Evolutionary conservation across 352 stramenopile species (phyloP), one percentile per base, ranked within the genome.

Genomic region (Globisporangium apiculatum): DNA sequence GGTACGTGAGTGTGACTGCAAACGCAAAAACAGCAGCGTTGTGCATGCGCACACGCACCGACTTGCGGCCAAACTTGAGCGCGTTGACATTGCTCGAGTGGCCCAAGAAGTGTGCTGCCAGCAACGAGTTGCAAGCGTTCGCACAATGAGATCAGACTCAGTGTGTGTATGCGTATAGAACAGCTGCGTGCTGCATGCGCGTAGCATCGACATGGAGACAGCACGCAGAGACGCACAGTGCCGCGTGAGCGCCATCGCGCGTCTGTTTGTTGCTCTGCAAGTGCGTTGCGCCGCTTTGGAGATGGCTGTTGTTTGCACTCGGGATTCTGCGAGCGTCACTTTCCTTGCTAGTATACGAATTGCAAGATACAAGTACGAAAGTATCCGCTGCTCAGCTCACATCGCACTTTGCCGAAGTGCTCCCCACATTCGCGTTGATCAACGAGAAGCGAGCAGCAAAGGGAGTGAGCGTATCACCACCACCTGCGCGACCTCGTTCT

Each of bases 1-100:
- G 4, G 5, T 17, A 48, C 12, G n/a, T 48, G 45, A 10, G n/a
- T 7, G 11, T 48, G 45, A 2, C 10, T 48, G 8, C 18, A 15
- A 14, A 46, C 17, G 37, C 38, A 48, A 17, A 17, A 7, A 50
- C 49, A 53, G 36, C 43, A 48, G 12, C 3, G 15, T 0, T 8
- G 47, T 51, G 47, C 14, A 36, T 36, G 8, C 48, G 40, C 18
- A n/a, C 5, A 55, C 31, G 15, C 63, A 94, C 83, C 71, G 83
- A 94, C 60, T 90, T 94, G 52, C 68, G 77, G 48, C 83, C 79
- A 58, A 94, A 94, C 48, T 78, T 74, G 52, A 94, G 69, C 51
- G 81, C 91, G 58, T 91, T 94, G 66, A 94, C 81, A 60, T 77
- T 86, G 72, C 69, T 87, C 15, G 81, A 86, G 54, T 94, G 83